A percentile compares a stretch with the other conserved stretches of the same genome.
phyloP scores from a whole-genome alignment of 768 basidiomycete species.

The Trametes gibbosa region DNA sequence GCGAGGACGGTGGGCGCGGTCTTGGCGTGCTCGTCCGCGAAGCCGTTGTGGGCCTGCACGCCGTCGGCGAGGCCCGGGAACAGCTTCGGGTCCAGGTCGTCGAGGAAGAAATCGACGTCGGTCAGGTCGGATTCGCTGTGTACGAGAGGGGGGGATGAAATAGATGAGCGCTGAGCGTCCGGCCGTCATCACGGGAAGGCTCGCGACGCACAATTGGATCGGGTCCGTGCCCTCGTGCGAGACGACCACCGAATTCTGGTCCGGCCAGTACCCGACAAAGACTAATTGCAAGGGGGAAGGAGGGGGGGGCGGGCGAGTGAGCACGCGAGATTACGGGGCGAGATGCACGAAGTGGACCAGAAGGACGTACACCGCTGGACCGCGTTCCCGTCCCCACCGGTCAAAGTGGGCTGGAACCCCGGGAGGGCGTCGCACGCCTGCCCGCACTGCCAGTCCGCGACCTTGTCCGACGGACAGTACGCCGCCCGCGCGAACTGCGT shows the following conservation, averaged over 20 bases:
- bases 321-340: too few species aligned
- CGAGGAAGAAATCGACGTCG: conserved; percentile 42
- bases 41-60: conserved; percentile 53
- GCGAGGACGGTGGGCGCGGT: conserved; percentile 47
- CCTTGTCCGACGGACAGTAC: conserved; percentile 43
- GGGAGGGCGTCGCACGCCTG: conserved; percentile 42
- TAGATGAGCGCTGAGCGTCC: not conserved
- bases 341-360: too few species aligned
- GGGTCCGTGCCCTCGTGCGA: conserved; percentile 64
- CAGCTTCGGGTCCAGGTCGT: conserved; percentile 41
- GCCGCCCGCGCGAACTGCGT: conserved; percentile 57
- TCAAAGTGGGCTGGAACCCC: conserved; percentile 40
- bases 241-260: conserved; percentile 50
- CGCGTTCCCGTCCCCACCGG: conserved; percentile 50
- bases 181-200: too few species aligned
- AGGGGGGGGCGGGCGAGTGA: too few species aligned
- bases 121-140: conserved; percentile 48
- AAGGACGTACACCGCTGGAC: conserved; percentile 48
- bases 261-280: conserved; percentile 59
- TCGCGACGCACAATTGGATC: conserved; percentile 43
- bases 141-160: not conserved
- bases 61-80: conserved; percentile 51
- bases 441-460: conserved; percentile 46
- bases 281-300: too few species aligned
- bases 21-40: conserved; percentile 46